Evolutionary conservation across 2,329 filamentous ascomycete species (phyloP).

Genomic region (Calonectria multiphialidica): DNA sequence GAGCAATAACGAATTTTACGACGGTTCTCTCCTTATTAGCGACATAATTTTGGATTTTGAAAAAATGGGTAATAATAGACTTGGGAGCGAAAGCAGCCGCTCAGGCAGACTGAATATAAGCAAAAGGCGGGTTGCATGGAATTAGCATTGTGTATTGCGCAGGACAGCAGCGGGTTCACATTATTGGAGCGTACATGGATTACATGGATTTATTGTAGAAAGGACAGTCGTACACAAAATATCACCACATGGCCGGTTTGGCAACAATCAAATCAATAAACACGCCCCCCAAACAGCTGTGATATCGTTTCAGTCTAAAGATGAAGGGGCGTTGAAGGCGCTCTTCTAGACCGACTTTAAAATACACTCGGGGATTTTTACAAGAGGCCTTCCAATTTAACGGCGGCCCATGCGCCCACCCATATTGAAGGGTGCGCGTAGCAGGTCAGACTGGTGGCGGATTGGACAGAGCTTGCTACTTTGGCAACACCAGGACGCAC

Average conservation of each 20-base stretch:
- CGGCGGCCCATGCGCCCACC: neutral
- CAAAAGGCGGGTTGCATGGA: conserved; percentile 27
- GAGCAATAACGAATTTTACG: conserved; percentile 37
- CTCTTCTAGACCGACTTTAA: neutral
- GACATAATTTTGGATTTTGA: conserved; percentile 7
- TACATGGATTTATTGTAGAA: conserved; percentile 34
- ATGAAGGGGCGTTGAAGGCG: neutral
- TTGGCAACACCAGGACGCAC: neutral
- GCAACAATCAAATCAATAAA: conserved; percentile 7
- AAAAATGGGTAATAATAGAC: conserved; percentile 35
- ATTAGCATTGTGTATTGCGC: conserved; percentile 21
- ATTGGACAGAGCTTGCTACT: neutral
- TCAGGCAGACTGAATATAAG: conserved; percentile 36
- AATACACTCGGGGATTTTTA: neutral
- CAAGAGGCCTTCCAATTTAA: neutral
- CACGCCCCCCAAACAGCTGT: neutral
- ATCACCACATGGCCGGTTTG: conserved; percentile 8
- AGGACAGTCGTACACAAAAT: conserved; percentile 36
- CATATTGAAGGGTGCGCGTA: neutral
- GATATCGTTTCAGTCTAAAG: neutral
- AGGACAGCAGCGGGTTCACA: conserved; percentile 28
- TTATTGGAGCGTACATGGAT: conserved; percentile 35
- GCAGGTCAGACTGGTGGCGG: neutral
- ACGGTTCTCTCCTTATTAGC: conserved; percentile 38
- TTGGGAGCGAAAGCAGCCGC: conserved; percentile 34